A percentile compares a stretch with the other conserved stretches of the same genome.
phyloP scores from a whole-genome alignment of 495 filamentous ascomycete species.

The Penicillium waksmanii region DNA sequence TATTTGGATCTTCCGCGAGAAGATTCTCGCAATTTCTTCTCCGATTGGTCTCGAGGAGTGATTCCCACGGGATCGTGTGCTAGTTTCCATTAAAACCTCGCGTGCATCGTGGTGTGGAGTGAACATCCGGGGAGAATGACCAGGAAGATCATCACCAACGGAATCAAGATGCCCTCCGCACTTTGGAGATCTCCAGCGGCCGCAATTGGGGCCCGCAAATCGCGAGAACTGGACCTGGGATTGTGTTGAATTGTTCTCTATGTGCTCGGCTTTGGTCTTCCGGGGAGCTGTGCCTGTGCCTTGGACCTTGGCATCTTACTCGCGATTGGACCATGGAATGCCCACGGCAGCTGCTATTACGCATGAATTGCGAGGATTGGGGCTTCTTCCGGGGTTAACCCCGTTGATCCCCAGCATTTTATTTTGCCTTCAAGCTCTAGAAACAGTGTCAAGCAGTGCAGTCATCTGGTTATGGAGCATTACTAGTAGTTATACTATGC shows the following conservation, averaged over 20 bases:
- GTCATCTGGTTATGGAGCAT: neutral
- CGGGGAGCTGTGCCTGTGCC: neutral
- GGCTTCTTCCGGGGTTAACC: neutral
- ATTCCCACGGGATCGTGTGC: constrained; percentile 11
- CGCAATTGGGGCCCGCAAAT: constrained; percentile 24
- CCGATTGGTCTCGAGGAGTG: constrained; percentile 23
- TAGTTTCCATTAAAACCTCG: constrained; percentile 17
- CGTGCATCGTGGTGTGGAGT: constrained; percentile 26
- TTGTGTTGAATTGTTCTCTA: constrained; percentile 11
- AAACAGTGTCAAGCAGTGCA: neutral
- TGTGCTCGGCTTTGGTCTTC: constrained; percentile 10
- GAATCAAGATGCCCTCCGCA: constrained; percentile 15
- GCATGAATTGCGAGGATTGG: neutral
- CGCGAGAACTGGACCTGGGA: constrained; percentile 1
- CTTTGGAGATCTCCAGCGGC: constrained; percentile 16
- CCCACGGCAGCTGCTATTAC: neutral
- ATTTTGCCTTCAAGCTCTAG: neutral
- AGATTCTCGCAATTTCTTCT: constrained; percentile 3
- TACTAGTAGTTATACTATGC: neutral
- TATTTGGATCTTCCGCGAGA: neutral
- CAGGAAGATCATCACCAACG: neutral
- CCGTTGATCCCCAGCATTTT: neutral
- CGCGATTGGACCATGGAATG: neutral
- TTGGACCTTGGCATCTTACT: no score
- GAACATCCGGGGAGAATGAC: constrained; percentile 33